Evolutionary conservation across 2,329 filamentous ascomycete genomes (phyloP).

Genomic region (Phaeomoniella chlamydospora): DNA sequence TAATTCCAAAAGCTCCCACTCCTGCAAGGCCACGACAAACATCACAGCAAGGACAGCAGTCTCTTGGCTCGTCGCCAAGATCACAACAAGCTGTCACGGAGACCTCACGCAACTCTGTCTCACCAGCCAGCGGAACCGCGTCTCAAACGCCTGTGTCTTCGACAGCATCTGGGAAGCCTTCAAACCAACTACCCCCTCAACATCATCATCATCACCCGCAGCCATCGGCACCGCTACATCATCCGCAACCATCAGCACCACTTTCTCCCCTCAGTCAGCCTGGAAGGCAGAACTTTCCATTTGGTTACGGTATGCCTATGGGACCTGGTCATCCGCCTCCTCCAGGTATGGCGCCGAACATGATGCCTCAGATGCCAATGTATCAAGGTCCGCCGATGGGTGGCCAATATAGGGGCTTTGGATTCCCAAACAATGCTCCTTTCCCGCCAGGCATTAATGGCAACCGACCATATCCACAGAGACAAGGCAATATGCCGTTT

Average conservation of each 20-base stretch:
- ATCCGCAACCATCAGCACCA: conserved; percentile 44
- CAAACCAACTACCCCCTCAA: conserved; percentile 32
- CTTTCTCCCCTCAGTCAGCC: conserved; percentile 50
- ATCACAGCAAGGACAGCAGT: conserved; percentile 55
- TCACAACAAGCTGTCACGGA: conserved; percentile 31
- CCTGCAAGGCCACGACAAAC: conserved; percentile 62
- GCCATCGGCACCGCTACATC: conserved; percentile 43
- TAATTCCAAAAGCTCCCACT: conserved; percentile 67
- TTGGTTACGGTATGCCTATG: conserved; percentile 42
- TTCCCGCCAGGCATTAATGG: conserved; percentile 46
- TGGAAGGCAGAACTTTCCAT: conserved; percentile 43
- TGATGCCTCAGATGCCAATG: conserved; percentile 38
- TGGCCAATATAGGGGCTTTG: conserved; percentile 39
- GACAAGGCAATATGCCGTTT: conserved; percentile 25
- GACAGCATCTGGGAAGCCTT: conserved; percentile 46
- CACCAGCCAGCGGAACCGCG: conserved; percentile 46
- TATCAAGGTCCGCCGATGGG: conserved; percentile 34
- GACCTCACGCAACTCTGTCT: conserved; percentile 49
- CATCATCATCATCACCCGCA: conserved; percentile 47
- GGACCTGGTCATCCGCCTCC: conserved; percentile 41
- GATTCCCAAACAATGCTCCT: conserved; percentile 34
- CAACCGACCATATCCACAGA: conserved; percentile 43
- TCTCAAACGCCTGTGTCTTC: conserved; percentile 50
- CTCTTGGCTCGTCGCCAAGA: conserved; percentile 51
- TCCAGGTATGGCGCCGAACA: conserved; percentile 36